Evolutionary conservation across 352 stramenopile genomes (phyloP), one percentile per base, ranked within the genome.

Genomic region (Thalassiosira hispida): DNA sequence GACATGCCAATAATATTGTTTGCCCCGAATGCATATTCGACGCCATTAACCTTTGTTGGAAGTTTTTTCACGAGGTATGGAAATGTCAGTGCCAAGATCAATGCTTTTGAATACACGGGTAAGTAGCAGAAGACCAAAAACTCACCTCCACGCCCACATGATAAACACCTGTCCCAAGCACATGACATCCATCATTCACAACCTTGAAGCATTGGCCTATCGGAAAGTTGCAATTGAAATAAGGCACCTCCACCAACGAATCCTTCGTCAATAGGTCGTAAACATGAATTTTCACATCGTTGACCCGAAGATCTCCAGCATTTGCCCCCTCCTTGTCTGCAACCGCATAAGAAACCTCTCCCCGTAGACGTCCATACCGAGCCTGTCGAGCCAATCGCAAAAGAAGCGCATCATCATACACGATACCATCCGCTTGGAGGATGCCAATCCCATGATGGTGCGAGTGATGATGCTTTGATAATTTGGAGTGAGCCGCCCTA

Each of bases 1-100:
- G 79, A 88, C 59, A 87, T 79, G 0, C 83, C 84, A 29, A 77
- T 75, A 11, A 80, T 79, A 27, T 76, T 74, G 49, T 87, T 91
- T 22, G 83, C 79, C 25, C 87, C 87, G 71, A 83, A 92, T 1
- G 84, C 82, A 63, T 91, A 92, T 73, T 92, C 87, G 29, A 92
- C 63, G 35, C 84, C 84, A 79, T 92, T 92, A 14, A 91, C 63
- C 79, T 72, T 68, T 5, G 35, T 20, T 20, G 23, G 31, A 46
- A 62, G 38, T 46, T 35, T 52, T 5, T 52, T 29, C 59, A 4
- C 31, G 33, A 31, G 23, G 12, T 35, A 67, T 3, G 25, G 23
- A 38, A 18, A 56, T 57, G 25, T 20, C 44, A 42, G 49, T 31
- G 20, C 18, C 3, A 64, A n/a, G 18, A 51, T 38, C 9, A 31